Conservation (phyloP, 257 asterid species). For the Eustoma russellianum region DNA sequence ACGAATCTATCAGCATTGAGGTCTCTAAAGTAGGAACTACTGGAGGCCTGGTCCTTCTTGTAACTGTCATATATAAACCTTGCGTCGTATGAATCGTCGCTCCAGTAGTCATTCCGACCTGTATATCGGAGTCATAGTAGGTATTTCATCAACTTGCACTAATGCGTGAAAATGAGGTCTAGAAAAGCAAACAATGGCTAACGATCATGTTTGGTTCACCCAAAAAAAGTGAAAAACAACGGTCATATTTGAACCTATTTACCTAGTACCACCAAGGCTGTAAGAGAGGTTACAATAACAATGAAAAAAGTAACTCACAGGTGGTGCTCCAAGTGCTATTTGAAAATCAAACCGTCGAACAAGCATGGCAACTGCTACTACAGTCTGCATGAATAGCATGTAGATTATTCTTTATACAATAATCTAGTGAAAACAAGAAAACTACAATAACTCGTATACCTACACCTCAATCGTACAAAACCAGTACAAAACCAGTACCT, state of each 20-base stretch:
- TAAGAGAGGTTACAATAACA: background rate
- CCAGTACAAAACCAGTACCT: conserved; percentile 39
- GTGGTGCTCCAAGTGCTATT: conserved; percentile 88
- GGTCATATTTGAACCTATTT: too few relatives aligned
- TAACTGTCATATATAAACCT: conserved; percentile 83
- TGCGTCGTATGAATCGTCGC: conserved; percentile 96
- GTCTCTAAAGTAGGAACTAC: conserved; percentile 55
- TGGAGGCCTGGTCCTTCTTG: conserved; percentile 53
- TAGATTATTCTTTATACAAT: background rate
- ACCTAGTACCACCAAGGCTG: background rate
- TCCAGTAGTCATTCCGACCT: conserved; percentile 97
- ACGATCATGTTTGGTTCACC: too few relatives aligned
- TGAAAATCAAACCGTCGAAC: conserved; percentile 82
- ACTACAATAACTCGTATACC: background rate
- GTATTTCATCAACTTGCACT: background rate
- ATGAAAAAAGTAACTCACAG: conserved; percentile 42
- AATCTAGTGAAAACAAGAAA: background rate
- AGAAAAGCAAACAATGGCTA: background rate
- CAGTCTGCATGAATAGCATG: conserved; percentile 30
- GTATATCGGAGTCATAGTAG: conserved; percentile 15
- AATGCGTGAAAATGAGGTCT: background rate
- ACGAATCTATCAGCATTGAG: conserved; percentile 29
- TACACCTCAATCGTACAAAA: background rate
- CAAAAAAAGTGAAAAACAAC: too few relatives aligned
- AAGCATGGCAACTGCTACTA: conserved; percentile 88